Evolutionary conservation across 2,329 filamentous ascomycete genomes (phyloP).

Genomic region (Parafenestella ontariensis): DNA sequence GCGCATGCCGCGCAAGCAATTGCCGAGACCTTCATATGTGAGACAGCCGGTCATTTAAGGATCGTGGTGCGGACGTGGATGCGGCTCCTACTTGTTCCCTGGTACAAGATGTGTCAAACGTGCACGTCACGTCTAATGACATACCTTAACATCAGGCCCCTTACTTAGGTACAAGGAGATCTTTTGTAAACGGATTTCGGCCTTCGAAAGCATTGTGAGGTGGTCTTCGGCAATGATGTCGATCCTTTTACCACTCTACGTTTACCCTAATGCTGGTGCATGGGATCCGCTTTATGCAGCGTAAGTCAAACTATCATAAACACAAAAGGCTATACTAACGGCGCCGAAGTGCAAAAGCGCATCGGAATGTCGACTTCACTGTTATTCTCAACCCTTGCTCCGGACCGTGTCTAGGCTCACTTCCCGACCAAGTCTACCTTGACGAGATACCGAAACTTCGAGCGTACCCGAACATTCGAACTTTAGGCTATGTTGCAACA

Average conservation of each 20-base stretch:
- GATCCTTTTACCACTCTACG: slow-evolving; percentile 60
- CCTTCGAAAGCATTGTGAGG: neutral
- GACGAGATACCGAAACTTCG: slow-evolving; percentile 53
- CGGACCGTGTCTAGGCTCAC: slow-evolving; percentile 38
- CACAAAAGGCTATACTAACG: neutral
- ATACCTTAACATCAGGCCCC: neutral
- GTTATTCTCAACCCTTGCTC: slow-evolving; percentile 60
- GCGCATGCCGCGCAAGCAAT: neutral
- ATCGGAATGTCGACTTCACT: slow-evolving; percentile 58
- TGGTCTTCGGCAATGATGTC: slow-evolving; percentile 26
- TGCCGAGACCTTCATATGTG: neutral
- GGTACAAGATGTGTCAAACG: slow-evolving; percentile 9
- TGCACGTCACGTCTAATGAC: neutral
- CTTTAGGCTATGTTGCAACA: slow-evolving; percentile 61
- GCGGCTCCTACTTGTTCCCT: slow-evolving; percentile 7
- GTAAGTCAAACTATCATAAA: slow-evolving; percentile 37
- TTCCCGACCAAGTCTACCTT: slow-evolving; percentile 38
- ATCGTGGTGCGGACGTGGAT: slow-evolving; percentile 3
- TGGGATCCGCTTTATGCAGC: slow-evolving; percentile 58
- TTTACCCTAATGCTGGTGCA: slow-evolving; percentile 57
- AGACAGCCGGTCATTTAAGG: slow-evolving; percentile 7
- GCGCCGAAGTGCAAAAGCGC: slow-evolving; percentile 27
- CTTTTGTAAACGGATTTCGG: neutral
- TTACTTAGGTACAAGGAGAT: neutral
- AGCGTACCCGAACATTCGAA: slow-evolving; percentile 56